Conservation (phyloP, 805 yeast species). For the Sugiyamaella mastotermitis region DNA sequence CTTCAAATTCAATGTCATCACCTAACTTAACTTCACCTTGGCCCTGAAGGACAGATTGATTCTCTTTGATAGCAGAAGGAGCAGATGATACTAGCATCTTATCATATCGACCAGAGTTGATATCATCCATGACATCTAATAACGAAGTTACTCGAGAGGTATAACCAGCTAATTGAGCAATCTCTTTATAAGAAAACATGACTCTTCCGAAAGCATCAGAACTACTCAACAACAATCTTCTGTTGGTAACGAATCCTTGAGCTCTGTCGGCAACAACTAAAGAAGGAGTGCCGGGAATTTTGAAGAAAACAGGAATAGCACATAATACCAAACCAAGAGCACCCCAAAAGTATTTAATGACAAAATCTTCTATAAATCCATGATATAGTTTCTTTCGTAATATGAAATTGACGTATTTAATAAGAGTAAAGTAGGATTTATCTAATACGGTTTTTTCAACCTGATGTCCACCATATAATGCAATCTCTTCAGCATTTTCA, state of each 20-base stretch:
- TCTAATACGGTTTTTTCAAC: constrained; percentile 76
- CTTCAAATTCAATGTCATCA: constrained; percentile 56
- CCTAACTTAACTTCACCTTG: constrained; percentile 37
- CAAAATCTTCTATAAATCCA: constrained; percentile 79
- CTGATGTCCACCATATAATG: constrained; percentile 72
- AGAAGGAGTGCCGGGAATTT: constrained; percentile 38
- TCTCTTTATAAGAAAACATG: constrained; percentile 75
- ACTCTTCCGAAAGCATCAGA: constrained; percentile 85
- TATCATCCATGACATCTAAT: constrained; percentile 52
- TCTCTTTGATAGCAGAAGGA: constrained; percentile 13
- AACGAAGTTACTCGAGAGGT: constrained; percentile 68
- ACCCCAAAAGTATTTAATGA: constrained; percentile 92
- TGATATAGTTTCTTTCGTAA: constrained; percentile 68
- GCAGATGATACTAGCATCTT: constrained; percentile 24
- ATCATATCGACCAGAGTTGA: constrained; percentile 34
- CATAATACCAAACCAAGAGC: constrained; percentile 88
- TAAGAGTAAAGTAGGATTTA: constrained; percentile 72
- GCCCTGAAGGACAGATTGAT: constrained; percentile 15
- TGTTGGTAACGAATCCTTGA: constrained; percentile 82
- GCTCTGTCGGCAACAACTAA: constrained; percentile 35
- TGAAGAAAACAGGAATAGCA: constrained; percentile 79
- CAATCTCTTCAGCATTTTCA: constrained; percentile 78
- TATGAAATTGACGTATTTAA: constrained; percentile 68
- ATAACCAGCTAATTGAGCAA: constrained; percentile 80
- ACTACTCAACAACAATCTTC: constrained; percentile 75